phyloP scores from a whole-genome alignment of 495 filamentous ascomycete species.

The Neurospora sublineolata region DNA sequence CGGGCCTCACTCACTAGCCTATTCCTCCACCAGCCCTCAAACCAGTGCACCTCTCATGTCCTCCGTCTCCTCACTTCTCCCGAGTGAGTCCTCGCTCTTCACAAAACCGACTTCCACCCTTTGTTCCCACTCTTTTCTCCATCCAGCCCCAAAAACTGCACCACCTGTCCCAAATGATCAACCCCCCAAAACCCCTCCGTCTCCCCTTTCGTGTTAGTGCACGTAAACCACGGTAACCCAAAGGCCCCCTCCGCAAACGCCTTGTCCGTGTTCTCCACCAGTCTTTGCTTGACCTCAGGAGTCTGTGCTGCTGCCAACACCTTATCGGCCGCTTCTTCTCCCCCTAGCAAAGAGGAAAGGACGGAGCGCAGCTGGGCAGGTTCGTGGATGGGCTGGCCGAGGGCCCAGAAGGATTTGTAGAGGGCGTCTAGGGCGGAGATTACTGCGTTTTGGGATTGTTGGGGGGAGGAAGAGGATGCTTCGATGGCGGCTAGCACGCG shows the following conservation, averaged over 20 bases:
- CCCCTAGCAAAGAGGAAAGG: conserved; percentile 9
- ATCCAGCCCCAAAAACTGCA: conserved; percentile 47
- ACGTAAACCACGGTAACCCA: conserved; percentile 61
- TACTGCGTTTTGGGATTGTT: conserved; percentile 29
- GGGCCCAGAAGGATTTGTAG: conserved; percentile 48
- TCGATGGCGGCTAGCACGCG: conserved; percentile 33
- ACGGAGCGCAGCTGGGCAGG: conserved; percentile 32
- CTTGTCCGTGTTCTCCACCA: conserved; percentile 44
- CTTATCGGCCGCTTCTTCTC: conserved; percentile 13
- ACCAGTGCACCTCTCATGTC: too few species aligned
- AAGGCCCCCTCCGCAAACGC: conserved; percentile 55
- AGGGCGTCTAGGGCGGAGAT: conserved; percentile 35
- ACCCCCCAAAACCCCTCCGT: conserved; percentile 60
- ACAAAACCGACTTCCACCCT: conserved; percentile 44
- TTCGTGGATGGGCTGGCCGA: conserved; percentile 36
- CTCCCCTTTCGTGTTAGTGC: conserved; percentile 46
- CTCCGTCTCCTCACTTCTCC: too few species aligned
- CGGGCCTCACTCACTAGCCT: background rate
- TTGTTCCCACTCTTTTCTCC: conserved; percentile 8
- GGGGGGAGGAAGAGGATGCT: conserved; percentile 4
- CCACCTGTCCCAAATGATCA: conserved; percentile 57
- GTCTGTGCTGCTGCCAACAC: conserved; percentile 26
- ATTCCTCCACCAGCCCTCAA: too few species aligned
- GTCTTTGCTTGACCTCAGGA: conserved; percentile 38
- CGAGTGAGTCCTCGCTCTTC: background rate